Evolutionary conservation across 2,329 filamentous ascomycete genomes (phyloP).

Genomic region (Phyllosticta citrichinensis): DNA sequence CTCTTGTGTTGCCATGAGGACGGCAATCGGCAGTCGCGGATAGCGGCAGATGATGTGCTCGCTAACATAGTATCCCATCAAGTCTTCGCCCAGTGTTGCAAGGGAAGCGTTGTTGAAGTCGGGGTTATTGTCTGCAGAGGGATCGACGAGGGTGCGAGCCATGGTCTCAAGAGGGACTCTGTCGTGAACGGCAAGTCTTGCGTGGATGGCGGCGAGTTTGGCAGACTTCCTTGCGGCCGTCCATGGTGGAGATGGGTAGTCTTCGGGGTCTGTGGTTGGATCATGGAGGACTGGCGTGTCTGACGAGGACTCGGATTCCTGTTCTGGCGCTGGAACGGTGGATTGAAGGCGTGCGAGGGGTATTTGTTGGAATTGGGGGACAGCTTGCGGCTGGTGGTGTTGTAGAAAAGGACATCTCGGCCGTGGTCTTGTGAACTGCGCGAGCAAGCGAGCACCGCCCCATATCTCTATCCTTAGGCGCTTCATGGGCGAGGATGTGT

Average conservation of each 20-base stretch:
- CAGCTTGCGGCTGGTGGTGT: constrained; percentile 5
- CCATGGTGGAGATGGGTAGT: constrained; percentile 61
- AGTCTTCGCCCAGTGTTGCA: constrained; percentile 66
- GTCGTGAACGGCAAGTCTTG: constrained; percentile 70
- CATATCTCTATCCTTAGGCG: constrained; percentile 51
- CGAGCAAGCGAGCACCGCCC: constrained; percentile 49
- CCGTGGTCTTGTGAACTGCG: constrained; percentile 33
- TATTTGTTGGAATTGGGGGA: constrained; percentile 7
- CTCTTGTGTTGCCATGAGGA: constrained; percentile 76
- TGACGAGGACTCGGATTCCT: neutral
- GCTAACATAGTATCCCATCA: constrained; percentile 80
- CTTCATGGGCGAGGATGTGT: constrained; percentile 39
- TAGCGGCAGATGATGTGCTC: constrained; percentile 84
- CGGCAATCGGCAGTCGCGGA: constrained; percentile 79
- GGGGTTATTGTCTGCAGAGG: constrained; percentile 68
- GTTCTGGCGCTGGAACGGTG: constrained; percentile 9
- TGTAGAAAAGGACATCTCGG: constrained; percentile 25
- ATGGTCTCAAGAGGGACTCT: constrained; percentile 79
- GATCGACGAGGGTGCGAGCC: constrained; percentile 74
- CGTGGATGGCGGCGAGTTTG: constrained; percentile 87
- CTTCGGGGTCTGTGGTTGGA: neutral
- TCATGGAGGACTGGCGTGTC: neutral
- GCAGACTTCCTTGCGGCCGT: constrained; percentile 60
- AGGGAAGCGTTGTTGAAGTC: constrained; percentile 85
- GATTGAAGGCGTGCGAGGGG: constrained; percentile 19